A percentile compares a stretch with the other conserved stretches of the same genome.
Evolutionary conservation across 2,329 filamentous ascomycete species (phyloP).

Genomic region (Tolypocladium nubicola): DNA sequence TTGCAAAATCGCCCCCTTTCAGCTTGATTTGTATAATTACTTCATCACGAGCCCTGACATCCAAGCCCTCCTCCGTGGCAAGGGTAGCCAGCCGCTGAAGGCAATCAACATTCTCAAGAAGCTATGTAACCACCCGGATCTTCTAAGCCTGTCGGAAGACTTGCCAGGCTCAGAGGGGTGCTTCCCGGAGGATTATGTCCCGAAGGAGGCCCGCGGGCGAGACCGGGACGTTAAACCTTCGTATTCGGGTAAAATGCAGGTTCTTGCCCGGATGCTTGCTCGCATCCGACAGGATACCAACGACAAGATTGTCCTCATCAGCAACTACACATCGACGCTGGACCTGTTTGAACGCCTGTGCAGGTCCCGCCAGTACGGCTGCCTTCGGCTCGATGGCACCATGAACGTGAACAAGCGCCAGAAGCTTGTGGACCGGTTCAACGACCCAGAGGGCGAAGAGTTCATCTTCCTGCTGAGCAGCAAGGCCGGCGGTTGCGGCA

Average conservation of each 20-base stretch:
- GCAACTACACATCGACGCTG: conserved; percentile 93
- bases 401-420: conserved; percentile 98
- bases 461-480: conserved; percentile 95
- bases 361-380: conserved; percentile 73
- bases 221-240: conserved; percentile 88
- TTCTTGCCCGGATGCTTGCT: conserved; percentile 95
- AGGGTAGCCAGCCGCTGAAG: conserved; percentile 91
- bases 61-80: conserved; percentile 80
- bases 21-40: conserved; percentile 88
- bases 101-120: conserved; percentile 97
- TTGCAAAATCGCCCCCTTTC: conserved; percentile 88
- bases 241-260: conserved; percentile 98
- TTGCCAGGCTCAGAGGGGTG: conserved; percentile 75
- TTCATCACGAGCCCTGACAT: conserved; percentile 96
- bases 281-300: conserved; percentile 93
- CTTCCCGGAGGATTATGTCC: conserved; percentile 80
- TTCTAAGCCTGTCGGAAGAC: conserved; percentile 73
- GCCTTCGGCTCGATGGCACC: conserved; percentile 81
- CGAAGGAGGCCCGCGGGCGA: conserved; percentile 75
- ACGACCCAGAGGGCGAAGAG: conserved; percentile 79
- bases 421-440: conserved; percentile 96
- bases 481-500: conserved; percentile 91
- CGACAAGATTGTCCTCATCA: conserved; percentile 98
- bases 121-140: conserved; percentile 93
- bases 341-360: conserved; percentile 91